Percentiles rank a stretch among this genome's conserved stretches.
Conservation (phyloP, 2,329 filamentous ascomycete genomes). For the Raffaelea arxii region DNA sequence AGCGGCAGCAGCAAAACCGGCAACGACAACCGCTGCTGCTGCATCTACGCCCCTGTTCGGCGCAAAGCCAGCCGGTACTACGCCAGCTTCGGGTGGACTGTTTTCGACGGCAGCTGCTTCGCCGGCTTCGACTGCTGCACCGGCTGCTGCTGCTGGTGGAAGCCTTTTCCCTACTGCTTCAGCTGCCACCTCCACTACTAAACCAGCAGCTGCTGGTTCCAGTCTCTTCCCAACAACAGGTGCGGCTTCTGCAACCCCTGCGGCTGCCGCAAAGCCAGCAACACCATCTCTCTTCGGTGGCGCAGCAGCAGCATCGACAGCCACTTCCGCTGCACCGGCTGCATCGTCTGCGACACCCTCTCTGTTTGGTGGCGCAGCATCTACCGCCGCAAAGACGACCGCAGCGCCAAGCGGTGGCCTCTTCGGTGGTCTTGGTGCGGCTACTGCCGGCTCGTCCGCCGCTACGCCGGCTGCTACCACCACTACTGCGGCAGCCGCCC, state of each 20-base stretch:
- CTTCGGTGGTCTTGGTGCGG: background rate
- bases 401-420: background rate
- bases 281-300: conserved; percentile 4
- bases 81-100: conserved; percentile 8
- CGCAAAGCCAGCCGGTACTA: background rate
- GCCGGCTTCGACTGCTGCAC: conserved; percentile 27
- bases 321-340: background rate
- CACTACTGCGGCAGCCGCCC: background rate
- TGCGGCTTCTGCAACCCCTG: conserved; percentile 2
- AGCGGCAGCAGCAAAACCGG: too few species aligned
- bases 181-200: conserved; percentile 44
- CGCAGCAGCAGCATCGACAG: background rate
- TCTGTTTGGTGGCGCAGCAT: background rate
- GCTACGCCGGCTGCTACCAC: background rate
- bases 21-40: background rate
- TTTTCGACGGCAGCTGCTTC: conserved; percentile 7
- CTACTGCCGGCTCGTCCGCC: background rate
- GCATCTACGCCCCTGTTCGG: conserved; percentile 1
- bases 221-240: conserved; percentile 5
- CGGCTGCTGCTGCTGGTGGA: too few species aligned
- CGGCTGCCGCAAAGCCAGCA: conserved; percentile 1
- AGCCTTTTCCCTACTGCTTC: conserved; percentile 31
- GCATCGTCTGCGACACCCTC: background rate
- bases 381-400: background rate
- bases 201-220: conserved; percentile 24